Percentiles rank a stretch among this genome's conserved stretches.
These are phyloP conservation scores for Coffea canephora DNA, from an alignment of 257 asterid genomes.

Conservation along the genomic window DNA sequence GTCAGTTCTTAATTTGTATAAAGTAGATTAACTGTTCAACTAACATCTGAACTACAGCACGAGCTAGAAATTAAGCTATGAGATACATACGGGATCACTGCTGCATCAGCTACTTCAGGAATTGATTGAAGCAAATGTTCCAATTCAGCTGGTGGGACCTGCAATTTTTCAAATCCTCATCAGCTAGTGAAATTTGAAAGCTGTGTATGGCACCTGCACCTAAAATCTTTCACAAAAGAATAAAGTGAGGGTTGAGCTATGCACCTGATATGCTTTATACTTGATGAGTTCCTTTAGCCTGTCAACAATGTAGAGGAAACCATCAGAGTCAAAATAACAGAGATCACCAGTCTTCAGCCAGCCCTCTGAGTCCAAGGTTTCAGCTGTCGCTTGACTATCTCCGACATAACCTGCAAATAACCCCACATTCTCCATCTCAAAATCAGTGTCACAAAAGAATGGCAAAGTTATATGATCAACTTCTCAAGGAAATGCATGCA, in stretches of 20 bases:
- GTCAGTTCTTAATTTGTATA: too few species aligned
- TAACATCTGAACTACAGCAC: too few species aligned
- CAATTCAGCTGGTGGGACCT: constrained; percentile 97
- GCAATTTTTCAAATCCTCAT: constrained; percentile 22
- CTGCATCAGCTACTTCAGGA: constrained; percentile 86
- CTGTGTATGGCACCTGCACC: neutral
- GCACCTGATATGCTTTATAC: too few species aligned
- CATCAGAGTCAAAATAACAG: neutral
- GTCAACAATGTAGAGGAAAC: too few species aligned
- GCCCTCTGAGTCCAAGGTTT: constrained; percentile 79
- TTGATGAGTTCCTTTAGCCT: too few species aligned
- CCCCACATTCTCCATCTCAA: constrained; percentile 4
- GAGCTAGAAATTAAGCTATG: too few species aligned
- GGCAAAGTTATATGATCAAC: neutral
- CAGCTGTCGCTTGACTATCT: constrained; percentile 73
- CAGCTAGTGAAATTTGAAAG: constrained; percentile 6
- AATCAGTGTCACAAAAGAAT: neutral
- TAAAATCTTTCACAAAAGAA: neutral
- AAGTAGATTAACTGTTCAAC: too few species aligned
- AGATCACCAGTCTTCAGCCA: constrained; percentile 97
- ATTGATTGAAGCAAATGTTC: constrained; percentile 81
- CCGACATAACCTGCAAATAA: constrained; percentile 76
- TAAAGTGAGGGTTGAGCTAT: neutral
- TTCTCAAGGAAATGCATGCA: neutral
- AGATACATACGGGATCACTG: constrained; percentile 83